phyloP scores from a whole-genome alignment of 2,329 filamentous ascomycete species.

The Exophiala sideris region DNA sequence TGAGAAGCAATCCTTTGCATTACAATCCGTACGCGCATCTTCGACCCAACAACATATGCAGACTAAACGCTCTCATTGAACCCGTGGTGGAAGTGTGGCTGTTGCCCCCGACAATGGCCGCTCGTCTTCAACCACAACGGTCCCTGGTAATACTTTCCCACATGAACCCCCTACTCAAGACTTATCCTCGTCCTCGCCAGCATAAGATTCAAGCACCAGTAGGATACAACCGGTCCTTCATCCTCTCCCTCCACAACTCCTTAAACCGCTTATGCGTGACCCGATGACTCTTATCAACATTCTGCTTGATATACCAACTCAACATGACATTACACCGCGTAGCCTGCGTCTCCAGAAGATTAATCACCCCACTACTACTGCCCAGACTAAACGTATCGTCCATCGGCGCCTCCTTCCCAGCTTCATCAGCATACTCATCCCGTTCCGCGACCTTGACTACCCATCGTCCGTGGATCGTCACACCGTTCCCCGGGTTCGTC shows the following conservation, averaged over 20 bases:
- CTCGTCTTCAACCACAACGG: too few species aligned
- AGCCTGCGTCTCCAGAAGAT: constrained; percentile 22
- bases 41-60: too few species aligned
- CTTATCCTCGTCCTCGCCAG: too few species aligned
- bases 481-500: constrained; percentile 26
- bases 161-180: too few species aligned
- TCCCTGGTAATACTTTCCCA: too few species aligned
- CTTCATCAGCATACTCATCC: neutral
- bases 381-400: neutral
- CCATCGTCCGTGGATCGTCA: constrained; percentile 22
- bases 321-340: constrained; percentile 19
- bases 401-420: neutral
- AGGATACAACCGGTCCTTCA: constrained; percentile 16
- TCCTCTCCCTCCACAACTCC: constrained; percentile 18
- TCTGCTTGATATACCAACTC: constrained; percentile 24
- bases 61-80: too few species aligned
- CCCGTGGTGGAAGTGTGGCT: too few species aligned
- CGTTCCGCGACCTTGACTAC: constrained; percentile 7
- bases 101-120: too few species aligned
- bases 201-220: neutral
- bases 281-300: constrained; percentile 20
- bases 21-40: too few species aligned
- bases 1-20: too few species aligned
- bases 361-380: constrained; percentile 9
- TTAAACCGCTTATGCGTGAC: constrained; percentile 20